phyloP scores from a whole-genome alignment of 352 stramenopile species.

The Plasmopara viticola region DNA sequence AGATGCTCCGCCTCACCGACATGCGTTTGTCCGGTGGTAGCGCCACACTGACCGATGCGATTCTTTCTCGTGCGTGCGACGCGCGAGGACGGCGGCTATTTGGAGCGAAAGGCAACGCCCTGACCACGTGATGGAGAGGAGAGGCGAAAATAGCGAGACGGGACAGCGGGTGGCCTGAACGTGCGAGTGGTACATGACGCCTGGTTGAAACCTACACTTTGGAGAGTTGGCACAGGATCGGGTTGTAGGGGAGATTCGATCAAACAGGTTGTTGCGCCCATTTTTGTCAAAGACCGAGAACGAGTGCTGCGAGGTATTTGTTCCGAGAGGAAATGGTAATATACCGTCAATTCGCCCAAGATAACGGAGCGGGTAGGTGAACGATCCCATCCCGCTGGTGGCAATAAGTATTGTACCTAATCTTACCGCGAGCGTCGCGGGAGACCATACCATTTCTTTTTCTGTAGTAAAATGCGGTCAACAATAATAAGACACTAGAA shows the following conservation, averaged over 20 bases:
- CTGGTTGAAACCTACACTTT: slow-evolving; percentile 4
- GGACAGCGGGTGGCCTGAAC: too few species aligned
- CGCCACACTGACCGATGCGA: not conserved
- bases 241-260: not conserved
- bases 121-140: slow-evolving; percentile 1
- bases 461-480: too few species aligned
- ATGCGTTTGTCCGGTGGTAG: slow-evolving; percentile 7
- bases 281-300: too few species aligned
- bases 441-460: too few species aligned
- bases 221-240: not conserved
- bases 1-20: slow-evolving; percentile 34
- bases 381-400: too few species aligned
- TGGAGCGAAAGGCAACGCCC: not conserved
- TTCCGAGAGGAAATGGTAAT: too few species aligned
- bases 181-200: not conserved
- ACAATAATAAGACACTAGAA: too few species aligned
- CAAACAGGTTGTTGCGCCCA: not conserved
- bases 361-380: too few species aligned
- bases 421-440: too few species aligned
- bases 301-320: too few species aligned
- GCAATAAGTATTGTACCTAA: too few species aligned
- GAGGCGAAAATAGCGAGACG: not conserved
- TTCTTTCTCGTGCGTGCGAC: not conserved
- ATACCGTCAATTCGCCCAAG: too few species aligned
- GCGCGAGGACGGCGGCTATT: slow-evolving; percentile 13